These are phyloP conservation scores for Metschnikowia sp. DNA, from an alignment of 805 yeast genomes.

Conservation along the genomic window DNA sequence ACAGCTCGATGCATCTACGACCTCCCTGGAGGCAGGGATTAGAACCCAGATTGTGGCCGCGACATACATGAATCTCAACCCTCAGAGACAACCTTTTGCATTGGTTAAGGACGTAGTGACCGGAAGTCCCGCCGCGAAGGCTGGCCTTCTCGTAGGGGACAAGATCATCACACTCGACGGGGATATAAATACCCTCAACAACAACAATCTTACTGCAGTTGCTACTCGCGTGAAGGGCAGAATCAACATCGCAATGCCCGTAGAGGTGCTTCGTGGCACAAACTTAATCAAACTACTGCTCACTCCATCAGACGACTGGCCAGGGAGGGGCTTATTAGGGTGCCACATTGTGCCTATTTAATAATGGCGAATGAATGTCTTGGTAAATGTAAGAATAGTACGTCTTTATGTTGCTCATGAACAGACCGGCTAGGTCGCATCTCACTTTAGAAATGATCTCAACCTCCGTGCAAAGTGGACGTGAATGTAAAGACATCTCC, in stretches of 20 bases:
- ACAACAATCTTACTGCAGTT: slow-evolving; percentile 44
- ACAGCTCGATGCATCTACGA: slow-evolving; percentile 30
- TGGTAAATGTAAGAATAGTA: neutral
- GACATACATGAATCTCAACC: neutral
- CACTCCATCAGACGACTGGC: slow-evolving; percentile 55
- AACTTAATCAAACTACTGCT: slow-evolving; percentile 17
- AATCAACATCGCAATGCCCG: slow-evolving; percentile 25
- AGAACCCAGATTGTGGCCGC: neutral
- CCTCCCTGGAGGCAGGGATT: neutral
- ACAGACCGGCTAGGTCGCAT: neutral
- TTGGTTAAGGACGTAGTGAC: slow-evolving; percentile 46
- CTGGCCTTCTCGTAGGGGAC: slow-evolving; percentile 58
- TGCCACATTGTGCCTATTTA: slow-evolving; percentile 49
- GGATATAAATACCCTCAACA: slow-evolving; percentile 51
- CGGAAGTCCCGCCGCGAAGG: slow-evolving; percentile 51
- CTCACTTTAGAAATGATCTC: slow-evolving; percentile 9
- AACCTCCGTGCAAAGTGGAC: slow-evolving; percentile 94
- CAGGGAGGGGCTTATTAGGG: slow-evolving; percentile 67
- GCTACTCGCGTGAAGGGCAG: slow-evolving; percentile 42
- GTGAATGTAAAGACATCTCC: slow-evolving; percentile 85
- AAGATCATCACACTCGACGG: slow-evolving; percentile 50
- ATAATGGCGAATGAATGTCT: neutral
- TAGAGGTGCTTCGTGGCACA: slow-evolving; percentile 31
- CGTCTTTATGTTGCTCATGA: neutral
- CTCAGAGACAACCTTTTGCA: slow-evolving; percentile 48